These are phyloP conservation scores for Raffaelea arxii DNA, from an alignment of 2,329 filamentous ascomycete genomes.

Conservation along the genomic window DNA sequence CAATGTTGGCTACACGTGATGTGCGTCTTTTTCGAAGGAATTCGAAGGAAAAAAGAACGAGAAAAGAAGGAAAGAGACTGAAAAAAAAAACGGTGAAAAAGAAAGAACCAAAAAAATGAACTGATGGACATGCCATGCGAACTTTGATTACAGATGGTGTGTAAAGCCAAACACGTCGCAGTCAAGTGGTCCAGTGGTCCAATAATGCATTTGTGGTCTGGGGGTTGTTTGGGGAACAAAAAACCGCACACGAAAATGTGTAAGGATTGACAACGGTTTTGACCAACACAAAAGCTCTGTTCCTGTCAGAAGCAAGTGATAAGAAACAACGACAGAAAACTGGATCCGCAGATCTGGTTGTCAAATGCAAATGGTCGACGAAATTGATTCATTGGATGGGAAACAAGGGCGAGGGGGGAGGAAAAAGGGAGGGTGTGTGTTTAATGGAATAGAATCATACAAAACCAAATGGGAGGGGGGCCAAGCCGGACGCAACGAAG, in stretches of 20 bases:
- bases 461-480: neutral
- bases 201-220: too few relatives aligned
- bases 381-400: neutral
- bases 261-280: constrained; percentile 2
- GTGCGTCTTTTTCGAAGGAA: too few relatives aligned
- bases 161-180: too few relatives aligned
- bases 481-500: constrained; percentile 5
- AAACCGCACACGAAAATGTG: neutral
- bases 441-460: too few relatives aligned
- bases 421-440: neutral
- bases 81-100: neutral
- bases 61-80: neutral
- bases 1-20: too few relatives aligned
- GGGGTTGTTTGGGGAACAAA: too few relatives aligned
- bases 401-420: too few relatives aligned
- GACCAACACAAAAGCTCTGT: neutral
- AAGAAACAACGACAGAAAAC: constrained; percentile 1
- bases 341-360: neutral
- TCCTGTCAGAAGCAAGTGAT: neutral
- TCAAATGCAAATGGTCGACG: neutral
- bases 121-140: too few relatives aligned
- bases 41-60: neutral
- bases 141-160: too few relatives aligned
- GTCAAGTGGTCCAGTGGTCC: too few relatives aligned
- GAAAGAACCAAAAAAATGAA: neutral